Evolutionary conservation across 2,329 filamentous ascomycete genomes (phyloP).

Genomic region (Fusarium ambrosium): DNA sequence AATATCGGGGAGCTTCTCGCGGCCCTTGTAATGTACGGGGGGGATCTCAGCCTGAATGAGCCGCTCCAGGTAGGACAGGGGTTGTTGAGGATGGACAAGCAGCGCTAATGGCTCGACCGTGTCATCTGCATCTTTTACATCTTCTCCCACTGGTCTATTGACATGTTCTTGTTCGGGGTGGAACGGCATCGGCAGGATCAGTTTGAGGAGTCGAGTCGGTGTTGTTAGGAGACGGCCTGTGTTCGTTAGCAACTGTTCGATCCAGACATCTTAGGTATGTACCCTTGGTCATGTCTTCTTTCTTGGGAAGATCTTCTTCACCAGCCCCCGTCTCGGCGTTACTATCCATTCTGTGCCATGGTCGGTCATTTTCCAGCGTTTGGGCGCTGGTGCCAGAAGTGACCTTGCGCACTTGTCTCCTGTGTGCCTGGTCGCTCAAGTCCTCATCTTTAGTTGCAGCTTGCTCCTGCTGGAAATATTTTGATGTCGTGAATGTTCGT

Average conservation of each 20-base stretch:
- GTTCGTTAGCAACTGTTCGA: neutral
- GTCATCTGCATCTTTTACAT: slow-evolving; percentile 50
- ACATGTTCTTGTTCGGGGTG: slow-evolving; percentile 56
- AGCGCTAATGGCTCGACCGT: slow-evolving; percentile 85
- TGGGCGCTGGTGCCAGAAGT: slow-evolving; percentile 45
- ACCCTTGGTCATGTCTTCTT: slow-evolving; percentile 43
- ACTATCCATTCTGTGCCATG: slow-evolving; percentile 43
- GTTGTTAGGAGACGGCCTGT: slow-evolving; percentile 83
- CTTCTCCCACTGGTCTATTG: slow-evolving; percentile 56
- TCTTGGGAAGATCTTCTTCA: slow-evolving; percentile 30
- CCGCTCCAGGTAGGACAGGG: slow-evolving; percentile 89
- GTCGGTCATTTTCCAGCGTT: slow-evolving; percentile 44
- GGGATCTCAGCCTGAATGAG: slow-evolving; percentile 91
- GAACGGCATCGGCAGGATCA: slow-evolving; percentile 78
- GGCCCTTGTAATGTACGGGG: slow-evolving; percentile 72
- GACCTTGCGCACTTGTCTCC: slow-evolving; percentile 38
- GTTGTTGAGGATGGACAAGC: slow-evolving; percentile 90
- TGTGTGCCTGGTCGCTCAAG: slow-evolving; percentile 37
- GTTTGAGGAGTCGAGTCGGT: slow-evolving; percentile 82
- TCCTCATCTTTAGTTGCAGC: slow-evolving; percentile 21
- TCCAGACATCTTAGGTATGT: neutral
- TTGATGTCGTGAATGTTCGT: slow-evolving; percentile 42
- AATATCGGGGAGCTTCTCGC: slow-evolving; percentile 79
- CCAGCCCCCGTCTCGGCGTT: slow-evolving; percentile 29
- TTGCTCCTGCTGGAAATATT: slow-evolving; percentile 26